A percentile compares a stretch with the other conserved stretches of the same genome.
These are phyloP conservation scores for Cucumis sativus DNA, from an alignment of 306 rosid genomes.

Conservation along the genomic window DNA sequence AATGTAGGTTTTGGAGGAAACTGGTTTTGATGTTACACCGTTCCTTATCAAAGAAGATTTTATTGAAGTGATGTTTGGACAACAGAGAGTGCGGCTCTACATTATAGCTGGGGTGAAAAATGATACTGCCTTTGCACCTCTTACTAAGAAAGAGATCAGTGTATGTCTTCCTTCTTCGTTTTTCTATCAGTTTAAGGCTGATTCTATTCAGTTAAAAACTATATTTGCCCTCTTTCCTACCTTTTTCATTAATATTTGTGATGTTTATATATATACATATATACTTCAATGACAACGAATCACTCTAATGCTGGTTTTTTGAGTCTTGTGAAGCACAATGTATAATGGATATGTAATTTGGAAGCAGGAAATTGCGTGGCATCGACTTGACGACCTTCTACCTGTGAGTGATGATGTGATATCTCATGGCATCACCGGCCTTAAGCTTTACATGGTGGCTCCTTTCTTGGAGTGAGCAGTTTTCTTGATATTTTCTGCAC, in stretches of 20 bases:
- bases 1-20: constrained; percentile 88
- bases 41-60: constrained; percentile 62
- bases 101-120: constrained; percentile 88
- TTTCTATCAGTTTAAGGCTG: neutral
- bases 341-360: constrained; percentile 10
- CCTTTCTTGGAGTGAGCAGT: constrained; percentile 77
- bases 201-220: neutral
- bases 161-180: constrained; percentile 35
- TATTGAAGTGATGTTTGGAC: constrained; percentile 76
- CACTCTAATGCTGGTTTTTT: neutral
- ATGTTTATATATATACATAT: neutral
- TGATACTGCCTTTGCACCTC: constrained; percentile 86
- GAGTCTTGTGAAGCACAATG: constrained; percentile 10
- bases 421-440: constrained; percentile 91
- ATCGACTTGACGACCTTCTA: constrained; percentile 76
- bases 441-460: constrained; percentile 96
- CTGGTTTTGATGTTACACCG: constrained; percentile 76
- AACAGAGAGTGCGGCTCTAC: constrained; percentile 90
- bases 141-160: constrained; percentile 95
- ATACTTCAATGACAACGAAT: neutral
- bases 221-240: neutral
- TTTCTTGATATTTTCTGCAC: constrained; percentile 17
- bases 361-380: constrained; percentile 95
- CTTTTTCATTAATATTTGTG: neutral
- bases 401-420: constrained; percentile 75